Base-by-base conservation (phyloP, 2,329 filamentous ascomycete species). In the Monosporascus sp. region DNA sequence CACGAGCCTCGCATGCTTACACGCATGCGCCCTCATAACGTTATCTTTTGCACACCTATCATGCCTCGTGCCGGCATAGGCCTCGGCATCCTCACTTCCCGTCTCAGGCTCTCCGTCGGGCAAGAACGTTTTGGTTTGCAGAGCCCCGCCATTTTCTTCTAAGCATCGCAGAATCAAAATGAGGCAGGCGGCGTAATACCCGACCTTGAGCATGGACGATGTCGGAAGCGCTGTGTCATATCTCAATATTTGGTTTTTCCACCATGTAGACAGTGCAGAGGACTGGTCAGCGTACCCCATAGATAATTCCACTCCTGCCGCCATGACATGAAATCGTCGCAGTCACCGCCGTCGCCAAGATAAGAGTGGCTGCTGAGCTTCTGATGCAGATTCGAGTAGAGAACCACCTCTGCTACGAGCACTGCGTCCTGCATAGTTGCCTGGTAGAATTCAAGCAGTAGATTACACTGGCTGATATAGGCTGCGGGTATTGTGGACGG, bases 351-450 rank as follows among this genome's bases (percentile, higher is more conserved):
- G 31, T 65, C 60, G 34, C 65, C 63, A 1, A 69, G 61, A 44
- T 66, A 67, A 5, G 66, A 58, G 48, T 66, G 60, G 34, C 66
- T 57, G 24, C 63, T 56, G 9, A 73, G 53, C 52, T 72, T 71
- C 34, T 71, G 61, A 43, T 72, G 71, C 1, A 74, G 57, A 2
- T 61, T 59, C 6, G 69, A 66, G 49, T 72, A 74, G 1, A 74
- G 57, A 48, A 66, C 62, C 20, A 73, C 71, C 50, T 74, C 71
- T 2, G 72, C 71, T 8, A 71, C 65, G 1, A 74, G 60, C 69
- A 74, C 73, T 2, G 66, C 68, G 34, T 74, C 72, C 34, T 70
- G 68, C 64, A 74, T 73, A 3, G 72, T 73, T 3, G 71, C 69
- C 45, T 71, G 68, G 46, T 72, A 71, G 51, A 74, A 74, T 48